Evolutionary conservation across 2,329 filamentous ascomycete genomes (phyloP).

Genomic region (Cladosporium cucumerinum): DNA sequence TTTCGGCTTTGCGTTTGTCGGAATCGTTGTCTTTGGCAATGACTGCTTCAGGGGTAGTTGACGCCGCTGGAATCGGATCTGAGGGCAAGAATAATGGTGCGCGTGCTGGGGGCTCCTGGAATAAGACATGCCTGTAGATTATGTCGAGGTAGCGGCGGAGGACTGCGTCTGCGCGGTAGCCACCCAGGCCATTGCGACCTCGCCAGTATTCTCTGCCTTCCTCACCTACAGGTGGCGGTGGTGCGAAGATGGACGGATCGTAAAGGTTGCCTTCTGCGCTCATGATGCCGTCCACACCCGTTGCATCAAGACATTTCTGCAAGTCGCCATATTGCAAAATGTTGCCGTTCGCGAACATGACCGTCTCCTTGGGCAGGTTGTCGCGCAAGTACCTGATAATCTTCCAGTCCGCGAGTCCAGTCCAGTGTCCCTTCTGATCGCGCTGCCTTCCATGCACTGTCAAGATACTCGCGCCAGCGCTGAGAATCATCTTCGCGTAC

Average conservation of each 20-base stretch:
- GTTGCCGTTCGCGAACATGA: conserved; percentile 96
- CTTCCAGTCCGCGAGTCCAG: conserved; percentile 89
- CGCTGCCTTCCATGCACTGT: conserved; percentile 85
- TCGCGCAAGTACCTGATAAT: conserved; percentile 79
- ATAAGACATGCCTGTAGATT: conserved; percentile 72
- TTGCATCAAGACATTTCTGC: conserved; percentile 71
- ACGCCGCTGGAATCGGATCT: conserved; percentile 40
- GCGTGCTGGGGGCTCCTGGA: conserved; percentile 61
- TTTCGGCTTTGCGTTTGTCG: conserved; percentile 28
- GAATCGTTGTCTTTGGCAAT: background rate
- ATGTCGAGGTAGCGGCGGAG: conserved; percentile 88
- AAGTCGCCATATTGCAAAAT: conserved; percentile 79
- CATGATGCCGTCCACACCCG: conserved; percentile 91
- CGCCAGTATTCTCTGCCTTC: conserved; percentile 84
- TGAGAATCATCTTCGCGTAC: conserved; percentile 83
- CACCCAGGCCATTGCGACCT: conserved; percentile 71
- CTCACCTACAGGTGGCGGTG: conserved; percentile 59
- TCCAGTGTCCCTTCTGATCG: conserved; percentile 95
- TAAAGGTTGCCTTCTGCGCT: conserved; percentile 92
- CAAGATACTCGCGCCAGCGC: conserved; percentile 85
- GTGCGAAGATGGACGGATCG: conserved; percentile 81
- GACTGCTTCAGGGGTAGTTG: conserved; percentile 23
- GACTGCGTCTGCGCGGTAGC: conserved; percentile 84
- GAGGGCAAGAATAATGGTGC: conserved; percentile 69
- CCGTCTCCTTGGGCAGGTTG: conserved; percentile 77